Evolutionary conservation across 2,329 filamentous ascomycete genomes (phyloP), one percentile per base, ranked within the genome.

Genomic region (Paramyrothecium sp.): DNA sequence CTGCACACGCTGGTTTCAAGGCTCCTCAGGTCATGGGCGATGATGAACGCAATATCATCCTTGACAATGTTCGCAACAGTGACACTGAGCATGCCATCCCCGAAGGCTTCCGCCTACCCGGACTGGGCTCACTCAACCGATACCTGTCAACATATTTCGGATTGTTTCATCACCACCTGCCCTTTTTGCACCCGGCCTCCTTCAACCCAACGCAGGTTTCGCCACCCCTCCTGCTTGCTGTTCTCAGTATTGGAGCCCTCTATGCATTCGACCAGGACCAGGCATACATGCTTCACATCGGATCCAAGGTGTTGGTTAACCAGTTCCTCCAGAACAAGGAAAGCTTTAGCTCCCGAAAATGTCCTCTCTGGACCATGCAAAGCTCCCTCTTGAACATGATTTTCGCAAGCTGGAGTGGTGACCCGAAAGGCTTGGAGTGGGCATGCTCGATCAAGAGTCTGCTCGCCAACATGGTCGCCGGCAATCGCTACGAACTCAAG

Each of bases 381-480:
- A 92, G 91, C 72, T 96, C 93, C 3, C 80, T 99, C 55, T 81
- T 99, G 58, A 99, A 99, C 81, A 98, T 98, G 95, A 89, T 97
- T 63, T 98, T 99, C 73, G 92, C 95, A 56, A 98, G 93, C 80
- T 99, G 95, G 95, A 98, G 95, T 73, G 95, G 95, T 67, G 95
- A 98, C 69, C 90, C 95, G 38, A 98, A 97, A 76, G 95, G 95
- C 41, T 83, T 99, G 3, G 95, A 99, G 74, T 99, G 95, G 95
- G 93, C 95, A 38, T 98, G 94, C 75, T 98, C 95, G 2, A 98
- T 99, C 77, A 98, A 98, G 84, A 96, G 92, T 80, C 82, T 98
- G 44, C 85, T 99, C 53, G 94, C 94, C 64, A 98, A 98, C 76
- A 98, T 99, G 94, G 95, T 99, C 57, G 92, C 94, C 58, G 95